Percentiles rank a stretch among this genome's conserved stretches.
Conservation (phyloP, 2,329 filamentous ascomycete species). For the Fusarium subglutinans region DNA sequence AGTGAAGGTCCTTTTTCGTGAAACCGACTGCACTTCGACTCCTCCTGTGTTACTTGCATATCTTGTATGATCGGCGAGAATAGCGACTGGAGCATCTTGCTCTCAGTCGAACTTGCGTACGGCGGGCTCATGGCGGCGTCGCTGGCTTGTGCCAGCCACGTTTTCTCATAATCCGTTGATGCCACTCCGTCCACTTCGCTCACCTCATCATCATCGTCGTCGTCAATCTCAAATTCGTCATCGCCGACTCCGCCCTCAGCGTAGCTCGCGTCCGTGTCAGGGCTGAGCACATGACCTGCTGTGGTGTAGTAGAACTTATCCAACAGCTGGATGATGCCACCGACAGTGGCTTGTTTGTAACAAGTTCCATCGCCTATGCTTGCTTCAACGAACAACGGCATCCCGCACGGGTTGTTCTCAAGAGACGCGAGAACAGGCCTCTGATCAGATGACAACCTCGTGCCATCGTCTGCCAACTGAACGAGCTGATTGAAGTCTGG, state of each 20-base stretch:
- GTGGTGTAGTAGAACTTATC: neutral
- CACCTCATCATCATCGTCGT: neutral
- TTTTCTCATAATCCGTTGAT: neutral
- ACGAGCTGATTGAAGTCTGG: neutral
- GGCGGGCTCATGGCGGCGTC: neutral
- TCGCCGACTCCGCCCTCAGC: neutral
- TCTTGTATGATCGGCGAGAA: neutral
- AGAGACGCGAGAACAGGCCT: neutral
- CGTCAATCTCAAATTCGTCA: neutral
- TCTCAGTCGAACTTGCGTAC: neutral
- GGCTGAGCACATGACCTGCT: neutral
- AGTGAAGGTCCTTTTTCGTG: neutral
- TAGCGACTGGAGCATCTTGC: neutral
- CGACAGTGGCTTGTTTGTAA: neutral
- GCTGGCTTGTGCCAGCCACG: neutral
- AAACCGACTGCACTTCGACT: neutral
- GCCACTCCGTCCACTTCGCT: neutral
- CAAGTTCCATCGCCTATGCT: neutral
- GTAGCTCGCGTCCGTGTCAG: neutral
- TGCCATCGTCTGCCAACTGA: neutral
- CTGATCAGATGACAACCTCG: rapidly evolving
- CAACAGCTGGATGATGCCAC: neutral
- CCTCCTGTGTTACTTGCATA: neutral
- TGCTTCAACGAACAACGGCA: neutral
- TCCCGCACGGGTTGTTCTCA: neutral